A percentile compares a stretch with the other conserved stretches of the same genome.
Conservation (phyloP, 495 filamentous ascomycete genomes). For the Clavariopsis aquatica region DNA sequence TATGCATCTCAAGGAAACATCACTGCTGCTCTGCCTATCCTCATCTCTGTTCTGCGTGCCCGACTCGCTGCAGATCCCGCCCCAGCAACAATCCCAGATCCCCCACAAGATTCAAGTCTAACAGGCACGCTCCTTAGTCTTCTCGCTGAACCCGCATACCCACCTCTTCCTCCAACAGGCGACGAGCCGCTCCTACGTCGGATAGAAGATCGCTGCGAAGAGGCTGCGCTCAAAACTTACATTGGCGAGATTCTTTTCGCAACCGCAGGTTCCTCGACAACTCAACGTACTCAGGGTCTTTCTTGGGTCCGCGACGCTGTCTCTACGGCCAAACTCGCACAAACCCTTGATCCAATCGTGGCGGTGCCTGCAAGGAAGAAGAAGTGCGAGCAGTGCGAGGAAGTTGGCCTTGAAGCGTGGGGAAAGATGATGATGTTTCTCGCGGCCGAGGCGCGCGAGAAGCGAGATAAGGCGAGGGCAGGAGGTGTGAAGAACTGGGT, state of each 20-base stretch:
- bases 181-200: conserved; percentile 63
- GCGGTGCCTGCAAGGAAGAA: conserved; percentile 2
- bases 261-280: conserved; percentile 45
- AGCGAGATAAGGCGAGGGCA: conserved; percentile 3
- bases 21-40: conserved; percentile 72
- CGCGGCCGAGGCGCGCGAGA: conserved; percentile 25
- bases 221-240: conserved; percentile 81
- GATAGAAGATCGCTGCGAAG: conserved; percentile 68
- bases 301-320: conserved; percentile 85
- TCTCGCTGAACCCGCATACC: conserved; percentile 51
- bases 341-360: conserved; percentile 7
- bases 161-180: conserved; percentile 64
- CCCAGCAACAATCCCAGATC: conserved; percentile 11
- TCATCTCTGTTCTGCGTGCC: conserved; percentile 79
- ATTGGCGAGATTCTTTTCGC: conserved; percentile 93
- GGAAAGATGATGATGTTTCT: conserved; percentile 37
- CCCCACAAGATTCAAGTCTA: conserved; percentile 23
- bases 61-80: conserved; percentile 53
- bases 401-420: conserved; percentile 38
- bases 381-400: conserved; percentile 37
- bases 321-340: conserved; percentile 57
- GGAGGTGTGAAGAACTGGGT: conserved; percentile 17
- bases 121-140: conserved; percentile 23
- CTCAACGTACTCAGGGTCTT: conserved; percentile 63
- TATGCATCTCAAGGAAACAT: conserved; percentile 66